phyloP scores from a whole-genome alignment of 2,329 filamentous ascomycete genomes.

The Apiospora pterosperma region DNA sequence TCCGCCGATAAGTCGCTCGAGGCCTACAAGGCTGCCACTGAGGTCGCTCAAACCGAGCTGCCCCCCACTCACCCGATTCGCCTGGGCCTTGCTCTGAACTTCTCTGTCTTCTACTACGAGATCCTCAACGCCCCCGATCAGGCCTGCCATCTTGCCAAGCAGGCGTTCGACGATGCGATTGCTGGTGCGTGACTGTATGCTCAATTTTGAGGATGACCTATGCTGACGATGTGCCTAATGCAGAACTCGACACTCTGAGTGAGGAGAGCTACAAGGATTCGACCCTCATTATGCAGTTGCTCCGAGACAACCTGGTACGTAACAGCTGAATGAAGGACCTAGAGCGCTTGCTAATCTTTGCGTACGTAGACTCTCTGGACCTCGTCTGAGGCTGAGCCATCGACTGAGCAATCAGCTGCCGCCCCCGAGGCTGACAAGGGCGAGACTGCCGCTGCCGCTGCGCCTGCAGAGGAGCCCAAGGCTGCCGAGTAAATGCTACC shows the following conservation, averaged over 20 bases:
- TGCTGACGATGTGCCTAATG: conserved; percentile 19
- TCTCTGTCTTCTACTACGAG: conserved; percentile 99
- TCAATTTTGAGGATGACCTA: neutral
- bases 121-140: conserved; percentile 98
- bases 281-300: conserved; percentile 97
- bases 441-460: conserved; percentile 51
- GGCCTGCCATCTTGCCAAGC: conserved; percentile 96
- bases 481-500: conserved; percentile 51
- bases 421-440: conserved; percentile 46
- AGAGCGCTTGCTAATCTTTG: neutral
- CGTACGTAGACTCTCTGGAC: conserved; percentile 89
- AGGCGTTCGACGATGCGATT: conserved; percentile 95
- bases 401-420: conserved; percentile 48
- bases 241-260: conserved; percentile 92
- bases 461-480: conserved; percentile 65
- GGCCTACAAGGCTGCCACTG: conserved; percentile 93
- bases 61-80: conserved; percentile 91
- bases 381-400: conserved; percentile 90
- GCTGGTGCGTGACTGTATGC: conserved; percentile 47
- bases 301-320: conserved; percentile 90
- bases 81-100: conserved; percentile 88
- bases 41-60: conserved; percentile 85
- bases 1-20: conserved; percentile 92
- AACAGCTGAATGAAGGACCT: neutral
- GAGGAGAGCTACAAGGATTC: conserved; percentile 99